These are phyloP conservation scores for Paramecium sexaurelia DNA, from an alignment of 73 alveolate species.

Conservation along the genomic window DNA sequence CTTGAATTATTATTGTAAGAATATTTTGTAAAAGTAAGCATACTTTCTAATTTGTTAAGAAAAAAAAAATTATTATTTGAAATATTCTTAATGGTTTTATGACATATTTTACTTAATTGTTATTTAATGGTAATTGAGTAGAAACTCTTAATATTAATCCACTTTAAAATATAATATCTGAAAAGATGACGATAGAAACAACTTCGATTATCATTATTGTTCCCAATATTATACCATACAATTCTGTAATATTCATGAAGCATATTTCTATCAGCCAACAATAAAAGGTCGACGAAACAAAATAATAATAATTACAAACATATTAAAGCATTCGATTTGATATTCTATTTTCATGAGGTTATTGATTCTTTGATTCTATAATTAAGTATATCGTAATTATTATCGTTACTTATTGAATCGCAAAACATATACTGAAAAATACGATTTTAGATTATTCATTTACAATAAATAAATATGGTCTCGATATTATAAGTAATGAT, in stretches of 20 bases:
- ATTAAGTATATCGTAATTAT: neutral
- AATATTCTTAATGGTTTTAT: constrained; percentile 25
- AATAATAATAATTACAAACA: neutral
- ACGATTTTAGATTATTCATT: neutral
- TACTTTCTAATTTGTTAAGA: neutral
- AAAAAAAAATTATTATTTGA: neutral
- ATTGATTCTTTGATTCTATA: neutral
- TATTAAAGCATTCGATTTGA: neutral
- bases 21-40: neutral
- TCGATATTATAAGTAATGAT: neutral
- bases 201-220: neutral
- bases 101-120: neutral
- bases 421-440: neutral
- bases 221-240: neutral
- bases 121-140: neutral
- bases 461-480: neutral
- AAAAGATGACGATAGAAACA: neutral
- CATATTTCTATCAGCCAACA: neutral
- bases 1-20: neutral
- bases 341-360: neutral
- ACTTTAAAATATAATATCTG: neutral
- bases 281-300: neutral
- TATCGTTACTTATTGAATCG: neutral
- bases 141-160: neutral
- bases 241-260: neutral